Evolutionary conservation across 2,329 filamentous ascomycete species (phyloP).

Genomic region (Bipolaris oryzae): DNA sequence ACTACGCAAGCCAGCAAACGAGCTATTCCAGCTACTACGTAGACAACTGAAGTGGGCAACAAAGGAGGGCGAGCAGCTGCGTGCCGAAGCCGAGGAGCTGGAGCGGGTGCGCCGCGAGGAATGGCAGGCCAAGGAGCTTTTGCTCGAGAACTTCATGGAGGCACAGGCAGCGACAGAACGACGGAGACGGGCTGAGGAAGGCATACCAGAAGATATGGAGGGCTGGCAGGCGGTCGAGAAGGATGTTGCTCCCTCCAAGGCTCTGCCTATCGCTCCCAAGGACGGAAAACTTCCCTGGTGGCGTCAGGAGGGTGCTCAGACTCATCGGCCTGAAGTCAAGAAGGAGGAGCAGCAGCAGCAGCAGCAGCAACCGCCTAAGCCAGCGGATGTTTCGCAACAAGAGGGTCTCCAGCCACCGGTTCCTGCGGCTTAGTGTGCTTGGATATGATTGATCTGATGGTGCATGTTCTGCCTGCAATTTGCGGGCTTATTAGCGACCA

Average conservation of each 20-base stretch:
- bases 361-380: slow-evolving; percentile 5
- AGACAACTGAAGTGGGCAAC: slow-evolving; percentile 76
- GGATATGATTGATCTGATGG: not conserved
- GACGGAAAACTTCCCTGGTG: slow-evolving; percentile 43
- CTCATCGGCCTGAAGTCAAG: slow-evolving; percentile 8
- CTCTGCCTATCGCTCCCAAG: slow-evolving; percentile 33
- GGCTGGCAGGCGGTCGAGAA: slow-evolving; percentile 44
- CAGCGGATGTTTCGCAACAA: slow-evolving; percentile 13
- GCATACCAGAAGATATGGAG: slow-evolving; percentile 37
- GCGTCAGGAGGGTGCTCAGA: slow-evolving; percentile 35
- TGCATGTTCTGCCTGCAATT: not conserved
- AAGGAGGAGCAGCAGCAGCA: slow-evolving; percentile 7
- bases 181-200: slow-evolving; percentile 42
- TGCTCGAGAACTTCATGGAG: slow-evolving; percentile 78
- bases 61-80: slow-evolving; percentile 68
- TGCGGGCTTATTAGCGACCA: not conserved
- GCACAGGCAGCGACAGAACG: slow-evolving; percentile 60
- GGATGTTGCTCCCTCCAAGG: slow-evolving; percentile 45
- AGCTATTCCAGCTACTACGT: slow-evolving; percentile 66
- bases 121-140: slow-evolving; percentile 79
- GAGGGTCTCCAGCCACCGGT: slow-evolving; percentile 10
- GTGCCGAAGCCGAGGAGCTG: slow-evolving; percentile 67
- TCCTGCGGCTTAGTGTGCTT: slow-evolving; percentile 9
- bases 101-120: slow-evolving; percentile 72
- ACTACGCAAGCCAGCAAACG: slow-evolving; percentile 67